Evolutionary conservation across 768 basidiomycete genomes (phyloP).

Genomic region (Phaffia tasmanica): DNA sequence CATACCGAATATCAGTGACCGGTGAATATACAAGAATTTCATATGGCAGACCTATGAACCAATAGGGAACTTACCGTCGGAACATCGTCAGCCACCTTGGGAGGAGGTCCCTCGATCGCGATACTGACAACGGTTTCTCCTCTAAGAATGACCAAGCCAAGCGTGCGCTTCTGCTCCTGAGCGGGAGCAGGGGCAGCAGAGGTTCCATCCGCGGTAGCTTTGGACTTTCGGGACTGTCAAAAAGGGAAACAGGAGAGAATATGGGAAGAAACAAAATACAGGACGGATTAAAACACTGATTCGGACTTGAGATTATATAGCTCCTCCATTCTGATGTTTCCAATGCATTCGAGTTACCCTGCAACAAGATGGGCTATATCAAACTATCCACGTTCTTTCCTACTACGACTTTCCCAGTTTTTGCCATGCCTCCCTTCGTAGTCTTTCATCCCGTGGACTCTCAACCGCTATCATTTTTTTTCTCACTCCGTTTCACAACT

Average conservation of each 20-base stretch:
- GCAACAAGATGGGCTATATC: no score
- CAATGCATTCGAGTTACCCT: no score
- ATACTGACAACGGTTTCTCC: slow-evolving; percentile 95
- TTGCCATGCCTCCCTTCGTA: slow-evolving; percentile 26
- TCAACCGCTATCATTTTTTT: not conserved
- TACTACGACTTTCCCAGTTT: not conserved
- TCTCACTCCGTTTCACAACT: not conserved
- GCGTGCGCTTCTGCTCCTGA: slow-evolving; percentile 89
- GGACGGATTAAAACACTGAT: no score
- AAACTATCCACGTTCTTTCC: not conserved
- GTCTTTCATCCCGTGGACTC: slow-evolving; percentile 40
- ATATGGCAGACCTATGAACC: not conserved
- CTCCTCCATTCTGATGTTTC: no score
- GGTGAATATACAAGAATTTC: not conserved
- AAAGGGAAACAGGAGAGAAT: no score
- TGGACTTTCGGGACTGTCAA: slow-evolving; percentile 13
- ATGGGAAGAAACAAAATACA: not conserved
- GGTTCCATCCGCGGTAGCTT: slow-evolving; percentile 9
- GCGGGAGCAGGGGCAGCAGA: slow-evolving; percentile 17
- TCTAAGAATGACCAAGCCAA: slow-evolving; percentile 92
- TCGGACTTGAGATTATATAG: no score
- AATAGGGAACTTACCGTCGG: slow-evolving; percentile 51
- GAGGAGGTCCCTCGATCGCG: slow-evolving; percentile 89
- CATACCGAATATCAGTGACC: no score
- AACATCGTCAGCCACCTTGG: slow-evolving; percentile 78